Conservation (phyloP, 768 basidiomycete species). For the Suillus luteus region DNA sequence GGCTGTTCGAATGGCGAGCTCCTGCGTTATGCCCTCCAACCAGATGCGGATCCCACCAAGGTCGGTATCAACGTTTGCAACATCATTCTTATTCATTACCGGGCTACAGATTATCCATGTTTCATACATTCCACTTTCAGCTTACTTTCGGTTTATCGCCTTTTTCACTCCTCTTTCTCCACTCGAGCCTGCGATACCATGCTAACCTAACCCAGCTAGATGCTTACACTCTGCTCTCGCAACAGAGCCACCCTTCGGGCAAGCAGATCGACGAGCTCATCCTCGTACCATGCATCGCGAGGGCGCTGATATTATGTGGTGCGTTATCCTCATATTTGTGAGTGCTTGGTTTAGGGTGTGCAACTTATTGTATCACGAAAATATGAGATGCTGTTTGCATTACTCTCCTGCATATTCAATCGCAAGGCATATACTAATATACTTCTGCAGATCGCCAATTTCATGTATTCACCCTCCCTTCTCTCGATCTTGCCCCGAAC, state of each 20-base stretch:
- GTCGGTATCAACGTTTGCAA: slow-evolving; percentile 33
- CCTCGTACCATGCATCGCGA: slow-evolving; percentile 72
- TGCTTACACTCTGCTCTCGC: slow-evolving; percentile 66
- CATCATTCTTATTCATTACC: neutral
- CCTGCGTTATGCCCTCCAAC: slow-evolving; percentile 74
- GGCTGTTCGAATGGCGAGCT: slow-evolving; percentile 87
- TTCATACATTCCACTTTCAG: neutral
- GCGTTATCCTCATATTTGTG: slow-evolving; percentile 26
- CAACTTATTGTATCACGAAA: neutral
- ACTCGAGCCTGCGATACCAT: neutral
- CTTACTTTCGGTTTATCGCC: neutral
- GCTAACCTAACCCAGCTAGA: slow-evolving; percentile 41
- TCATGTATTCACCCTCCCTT: slow-evolving; percentile 79
- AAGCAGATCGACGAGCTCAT: slow-evolving; percentile 82
- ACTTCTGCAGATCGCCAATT: slow-evolving; percentile 54
- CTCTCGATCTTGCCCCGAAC: slow-evolving; percentile 66
- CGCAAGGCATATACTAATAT: slow-evolving; percentile 6
- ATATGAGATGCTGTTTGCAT: neutral
- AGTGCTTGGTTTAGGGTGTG: slow-evolving; percentile 3
- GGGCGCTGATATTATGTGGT: slow-evolving; percentile 76
- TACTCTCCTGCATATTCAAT: neutral
- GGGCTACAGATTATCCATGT: too few species aligned
- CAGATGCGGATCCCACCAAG: slow-evolving; percentile 47
- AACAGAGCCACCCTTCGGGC: slow-evolving; percentile 65
- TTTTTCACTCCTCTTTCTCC: neutral